These are phyloP conservation scores for Secale cereale DNA, from an alignment of 176 grass and related monocot genomes.

Conservation along the genomic window DNA sequence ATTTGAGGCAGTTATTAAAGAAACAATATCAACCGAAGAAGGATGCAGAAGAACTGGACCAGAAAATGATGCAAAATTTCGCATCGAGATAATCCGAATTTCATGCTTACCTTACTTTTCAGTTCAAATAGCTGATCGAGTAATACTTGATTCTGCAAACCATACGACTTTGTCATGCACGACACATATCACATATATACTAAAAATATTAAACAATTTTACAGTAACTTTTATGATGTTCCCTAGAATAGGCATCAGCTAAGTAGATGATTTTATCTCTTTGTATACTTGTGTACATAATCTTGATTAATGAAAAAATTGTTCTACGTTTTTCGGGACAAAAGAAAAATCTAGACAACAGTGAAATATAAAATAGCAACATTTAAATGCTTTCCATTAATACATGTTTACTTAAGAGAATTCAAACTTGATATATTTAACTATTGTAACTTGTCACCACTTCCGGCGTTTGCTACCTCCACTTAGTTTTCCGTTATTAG, in stretches of 20 bases:
- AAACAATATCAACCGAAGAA: neutral
- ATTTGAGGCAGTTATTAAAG: neutral
- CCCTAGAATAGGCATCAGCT: too few relatives aligned
- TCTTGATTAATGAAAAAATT: too few relatives aligned
- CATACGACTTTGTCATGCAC: slow-evolving; percentile 8
- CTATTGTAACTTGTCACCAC: neutral
- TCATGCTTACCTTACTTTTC: slow-evolving; percentile 63
- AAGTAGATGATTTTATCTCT: too few relatives aligned
- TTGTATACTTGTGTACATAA: too few relatives aligned
- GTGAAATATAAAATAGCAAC: neutral
- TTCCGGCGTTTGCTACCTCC: neutral
- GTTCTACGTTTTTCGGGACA: too few relatives aligned
- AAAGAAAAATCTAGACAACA: neutral
- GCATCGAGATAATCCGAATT: neutral
- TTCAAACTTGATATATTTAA: neutral
- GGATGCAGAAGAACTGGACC: neutral
- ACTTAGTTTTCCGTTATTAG: too few relatives aligned
- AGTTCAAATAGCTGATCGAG: slow-evolving; percentile 82
- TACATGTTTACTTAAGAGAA: neutral
- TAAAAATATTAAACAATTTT: neutral
- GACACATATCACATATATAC: neutral
- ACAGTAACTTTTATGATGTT: too few relatives aligned
- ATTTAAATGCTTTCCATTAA: neutral
- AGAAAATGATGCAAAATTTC: neutral
- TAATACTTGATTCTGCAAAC: slow-evolving; percentile 59